These are phyloP conservation scores for Annulohypoxylon stygium DNA, from an alignment of 495 filamentous ascomycete genomes.

Conservation along the genomic window DNA sequence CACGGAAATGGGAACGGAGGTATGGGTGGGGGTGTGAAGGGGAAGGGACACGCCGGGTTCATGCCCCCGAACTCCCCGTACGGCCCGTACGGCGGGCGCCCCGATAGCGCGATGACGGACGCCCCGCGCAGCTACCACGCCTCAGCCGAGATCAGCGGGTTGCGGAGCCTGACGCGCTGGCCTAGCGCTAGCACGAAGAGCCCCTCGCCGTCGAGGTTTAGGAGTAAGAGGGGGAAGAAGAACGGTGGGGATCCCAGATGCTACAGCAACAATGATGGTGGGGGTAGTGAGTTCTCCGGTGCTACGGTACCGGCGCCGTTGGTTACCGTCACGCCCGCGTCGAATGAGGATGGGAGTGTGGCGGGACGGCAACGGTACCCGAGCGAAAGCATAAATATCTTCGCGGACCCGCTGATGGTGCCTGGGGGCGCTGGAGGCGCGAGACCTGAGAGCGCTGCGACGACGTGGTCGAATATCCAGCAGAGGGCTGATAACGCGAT, in stretches of 20 bases:
- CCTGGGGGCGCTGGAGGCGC: constrained; percentile 14
- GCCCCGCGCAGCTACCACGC: constrained; percentile 44
- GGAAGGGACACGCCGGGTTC: constrained; percentile 19
- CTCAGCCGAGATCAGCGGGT: constrained; percentile 47
- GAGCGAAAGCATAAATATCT: constrained; percentile 76
- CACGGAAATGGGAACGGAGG: neutral
- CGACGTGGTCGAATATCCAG: constrained; percentile 51
- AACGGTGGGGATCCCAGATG: neutral
- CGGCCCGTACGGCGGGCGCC: constrained; percentile 37
- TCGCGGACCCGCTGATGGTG: constrained; percentile 68
- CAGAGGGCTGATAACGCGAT: constrained; percentile 37
- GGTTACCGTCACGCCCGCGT: constrained; percentile 16
- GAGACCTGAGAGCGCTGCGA: constrained; percentile 34
- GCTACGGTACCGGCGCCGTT: neutral
- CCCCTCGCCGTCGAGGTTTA: neutral
- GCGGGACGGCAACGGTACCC: constrained; percentile 3
- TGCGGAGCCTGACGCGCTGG: constrained; percentile 45
- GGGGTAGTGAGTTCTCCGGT: neutral
- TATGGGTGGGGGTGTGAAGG: no score
- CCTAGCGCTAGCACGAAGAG: neutral
- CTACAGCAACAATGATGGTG: neutral
- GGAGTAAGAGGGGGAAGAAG: neutral
- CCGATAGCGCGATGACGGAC: constrained; percentile 41
- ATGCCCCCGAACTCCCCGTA: constrained; percentile 49
- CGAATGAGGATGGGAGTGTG: neutral